phyloP scores from a whole-genome alignment of 176 grass and related monocot genomes.

The Elaeis guineensis region DNA sequence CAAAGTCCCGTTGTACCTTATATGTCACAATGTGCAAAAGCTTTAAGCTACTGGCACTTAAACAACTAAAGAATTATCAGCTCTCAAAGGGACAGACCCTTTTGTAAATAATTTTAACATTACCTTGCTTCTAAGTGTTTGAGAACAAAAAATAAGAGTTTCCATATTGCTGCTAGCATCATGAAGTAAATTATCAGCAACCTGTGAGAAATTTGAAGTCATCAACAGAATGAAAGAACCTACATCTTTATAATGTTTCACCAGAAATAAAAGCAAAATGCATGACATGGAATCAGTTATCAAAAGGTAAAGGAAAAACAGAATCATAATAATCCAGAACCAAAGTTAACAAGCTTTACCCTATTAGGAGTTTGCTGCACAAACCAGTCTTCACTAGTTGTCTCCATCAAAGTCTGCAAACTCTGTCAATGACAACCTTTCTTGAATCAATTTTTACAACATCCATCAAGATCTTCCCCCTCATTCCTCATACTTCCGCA shows the following conservation, averaged over 20 bases:
- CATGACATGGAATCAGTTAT: not conserved
- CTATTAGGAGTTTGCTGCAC: too few relatives aligned
- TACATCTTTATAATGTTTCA: too few relatives aligned
- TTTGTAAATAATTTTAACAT: not conserved
- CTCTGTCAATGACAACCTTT: too few relatives aligned
- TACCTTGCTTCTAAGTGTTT: slow-evolving; percentile 99
- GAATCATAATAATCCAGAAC: not conserved
- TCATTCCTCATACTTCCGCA: too few relatives aligned
- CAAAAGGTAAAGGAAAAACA: not conserved
- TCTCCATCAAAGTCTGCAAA: too few relatives aligned
- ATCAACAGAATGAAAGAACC: not conserved
- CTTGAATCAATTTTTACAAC: too few relatives aligned
- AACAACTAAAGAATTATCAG: too few relatives aligned
- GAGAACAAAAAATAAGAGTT: slow-evolving; percentile 97
- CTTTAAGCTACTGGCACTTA: too few relatives aligned
- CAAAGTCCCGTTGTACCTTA: slow-evolving; percentile 99
- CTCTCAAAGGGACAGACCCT: too few relatives aligned
- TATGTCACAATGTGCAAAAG: not conserved
- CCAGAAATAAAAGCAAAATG: not conserved
- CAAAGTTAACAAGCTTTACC: too few relatives aligned
- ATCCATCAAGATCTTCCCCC: too few relatives aligned
- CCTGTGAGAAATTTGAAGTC: slow-evolving; percentile 31
- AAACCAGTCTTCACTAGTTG: too few relatives aligned
- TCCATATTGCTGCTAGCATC: slow-evolving; percentile 87
- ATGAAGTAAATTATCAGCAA: slow-evolving; percentile 94